phyloP scores from a whole-genome alignment of 768 basidiomycete species.

The Trametes cinnabarina region DNA sequence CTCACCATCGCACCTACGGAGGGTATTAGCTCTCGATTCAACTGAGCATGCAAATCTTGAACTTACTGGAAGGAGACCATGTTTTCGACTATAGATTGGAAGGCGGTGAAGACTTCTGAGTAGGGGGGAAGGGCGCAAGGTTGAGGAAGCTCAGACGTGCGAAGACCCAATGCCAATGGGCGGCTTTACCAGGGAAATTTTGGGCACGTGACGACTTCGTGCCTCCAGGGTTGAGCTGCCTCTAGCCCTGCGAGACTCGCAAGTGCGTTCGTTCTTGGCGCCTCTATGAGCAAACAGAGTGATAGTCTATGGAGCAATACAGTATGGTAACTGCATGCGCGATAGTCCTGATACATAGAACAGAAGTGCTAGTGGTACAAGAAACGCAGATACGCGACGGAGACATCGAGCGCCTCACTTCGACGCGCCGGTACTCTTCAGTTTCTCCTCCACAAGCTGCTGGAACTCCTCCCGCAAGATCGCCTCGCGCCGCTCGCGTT shows the following conservation, averaged over 20 bases:
- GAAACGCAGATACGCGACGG: not conserved
- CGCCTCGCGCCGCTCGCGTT: constrained; percentile 86
- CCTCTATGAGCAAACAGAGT: not conserved
- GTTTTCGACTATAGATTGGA: not conserved
- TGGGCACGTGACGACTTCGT: constrained; percentile 9
- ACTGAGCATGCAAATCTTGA: not conserved
- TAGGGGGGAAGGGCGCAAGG: not conserved
- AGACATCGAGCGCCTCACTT: constrained; percentile 8
- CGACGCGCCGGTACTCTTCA: constrained; percentile 41
- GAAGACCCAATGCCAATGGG: constrained; percentile 12
- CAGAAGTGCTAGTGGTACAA: not conserved
- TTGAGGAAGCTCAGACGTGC: not conserved
- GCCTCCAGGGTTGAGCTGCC: not conserved
- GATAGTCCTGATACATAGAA: not conserved
- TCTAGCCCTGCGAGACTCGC: not conserved
- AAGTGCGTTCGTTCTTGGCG: not conserved
- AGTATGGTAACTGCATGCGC: not conserved
- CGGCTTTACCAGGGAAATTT: constrained; percentile 9
- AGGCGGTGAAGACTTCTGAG: too few species aligned
- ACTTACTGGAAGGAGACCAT: constrained; percentile 80
- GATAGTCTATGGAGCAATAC: too few species aligned
- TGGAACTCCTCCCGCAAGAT: constrained; percentile 88
- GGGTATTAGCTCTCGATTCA: not conserved
- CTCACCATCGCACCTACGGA: constrained; percentile 67
- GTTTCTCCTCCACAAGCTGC: constrained; percentile 73